Conservation (phyloP, 495 filamentous ascomycete genomes). For the Pseudotulostoma volvatum region DNA sequence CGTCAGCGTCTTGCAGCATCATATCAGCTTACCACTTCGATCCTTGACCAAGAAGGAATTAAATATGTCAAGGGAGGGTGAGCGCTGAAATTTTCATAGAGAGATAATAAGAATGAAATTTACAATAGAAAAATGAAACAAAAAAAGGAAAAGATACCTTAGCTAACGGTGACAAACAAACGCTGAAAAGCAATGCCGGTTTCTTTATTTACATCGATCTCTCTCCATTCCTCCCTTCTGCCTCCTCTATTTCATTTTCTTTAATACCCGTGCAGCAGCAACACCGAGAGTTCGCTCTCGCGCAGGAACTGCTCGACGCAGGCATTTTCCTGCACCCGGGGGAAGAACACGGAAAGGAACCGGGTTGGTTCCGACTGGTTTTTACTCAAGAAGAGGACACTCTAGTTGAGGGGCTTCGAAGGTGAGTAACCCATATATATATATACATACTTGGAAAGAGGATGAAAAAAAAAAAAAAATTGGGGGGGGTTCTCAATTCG, state of each 20-base stretch:
- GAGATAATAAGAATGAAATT: conserved; percentile 3
- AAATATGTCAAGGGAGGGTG: conserved; percentile 19
- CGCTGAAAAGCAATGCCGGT: conserved; percentile 29
- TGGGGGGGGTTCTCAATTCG: no score
- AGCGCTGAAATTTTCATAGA: no score
- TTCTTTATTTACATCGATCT: conserved; percentile 37
- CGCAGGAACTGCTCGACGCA: conserved; percentile 21
- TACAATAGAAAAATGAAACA: no score
- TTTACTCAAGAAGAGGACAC: conserved; percentile 20
- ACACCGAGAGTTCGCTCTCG: conserved; percentile 19
- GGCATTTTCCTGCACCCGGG: conserved; percentile 30
- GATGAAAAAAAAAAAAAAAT: no score
- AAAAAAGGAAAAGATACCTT: no score
- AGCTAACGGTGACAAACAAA: no score
- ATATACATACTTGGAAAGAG: no score
- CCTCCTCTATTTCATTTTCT: no score
- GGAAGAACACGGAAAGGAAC: conserved; percentile 20
- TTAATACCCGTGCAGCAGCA: conserved; percentile 1
- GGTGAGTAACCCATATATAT: no score
- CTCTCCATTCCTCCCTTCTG: conserved; percentile 5
- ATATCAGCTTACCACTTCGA: conserved; percentile 13
- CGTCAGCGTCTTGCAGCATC: conserved; percentile 11
- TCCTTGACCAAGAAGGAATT: conserved; percentile 15
- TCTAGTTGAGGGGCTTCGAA: conserved; percentile 19
- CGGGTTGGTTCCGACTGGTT: conserved; percentile 35